These are phyloP conservation scores for Actinomucor elegans DNA, from an alignment of 371 early-diverging fungal species.

Conservation along the genomic window DNA sequence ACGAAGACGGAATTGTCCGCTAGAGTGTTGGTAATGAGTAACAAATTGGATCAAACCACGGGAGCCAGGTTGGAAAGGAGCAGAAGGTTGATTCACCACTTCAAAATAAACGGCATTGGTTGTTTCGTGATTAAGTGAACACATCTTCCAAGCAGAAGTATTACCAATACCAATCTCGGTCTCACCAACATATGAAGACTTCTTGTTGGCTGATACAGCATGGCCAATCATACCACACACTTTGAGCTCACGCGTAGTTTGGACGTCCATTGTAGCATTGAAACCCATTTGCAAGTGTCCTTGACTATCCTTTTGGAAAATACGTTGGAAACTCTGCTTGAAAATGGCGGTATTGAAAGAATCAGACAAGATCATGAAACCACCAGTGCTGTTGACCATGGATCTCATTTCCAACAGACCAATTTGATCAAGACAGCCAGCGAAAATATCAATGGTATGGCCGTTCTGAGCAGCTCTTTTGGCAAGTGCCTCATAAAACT, in stretches of 20 bases:
- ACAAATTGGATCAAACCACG: slow-evolving; percentile 94
- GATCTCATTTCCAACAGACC: slow-evolving; percentile 97
- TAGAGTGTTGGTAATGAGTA: slow-evolving; percentile 94
- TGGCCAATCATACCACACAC: slow-evolving; percentile 97
- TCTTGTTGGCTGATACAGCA: slow-evolving; percentile 89
- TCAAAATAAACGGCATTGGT: slow-evolving; percentile 95
- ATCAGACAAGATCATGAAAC: slow-evolving; percentile 95
- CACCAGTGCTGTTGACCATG: slow-evolving; percentile 92
- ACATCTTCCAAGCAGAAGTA: slow-evolving; percentile 95
- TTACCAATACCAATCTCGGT: slow-evolving; percentile 98
- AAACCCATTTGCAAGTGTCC: slow-evolving; percentile 94
- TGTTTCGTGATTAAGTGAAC: slow-evolving; percentile 84
- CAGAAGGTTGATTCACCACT: slow-evolving; percentile 85
- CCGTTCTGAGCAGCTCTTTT: slow-evolving; percentile 78
- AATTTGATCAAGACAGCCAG: slow-evolving; percentile 54
- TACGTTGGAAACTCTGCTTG: slow-evolving; percentile 93
- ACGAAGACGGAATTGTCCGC: slow-evolving; percentile 87
- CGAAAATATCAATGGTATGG: slow-evolving; percentile 54
- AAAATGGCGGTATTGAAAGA: slow-evolving; percentile 96
- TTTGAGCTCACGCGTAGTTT: slow-evolving; percentile 92
- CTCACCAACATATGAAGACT: slow-evolving; percentile 90
- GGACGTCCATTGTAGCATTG: slow-evolving; percentile 97
- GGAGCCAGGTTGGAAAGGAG: slow-evolving; percentile 82
- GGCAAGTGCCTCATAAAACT: slow-evolving; percentile 93
- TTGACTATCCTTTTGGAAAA: slow-evolving; percentile 89